Conservation (phyloP, 371 early-diverging fungal genomes). For the Saksenaea oblongispora region DNA sequence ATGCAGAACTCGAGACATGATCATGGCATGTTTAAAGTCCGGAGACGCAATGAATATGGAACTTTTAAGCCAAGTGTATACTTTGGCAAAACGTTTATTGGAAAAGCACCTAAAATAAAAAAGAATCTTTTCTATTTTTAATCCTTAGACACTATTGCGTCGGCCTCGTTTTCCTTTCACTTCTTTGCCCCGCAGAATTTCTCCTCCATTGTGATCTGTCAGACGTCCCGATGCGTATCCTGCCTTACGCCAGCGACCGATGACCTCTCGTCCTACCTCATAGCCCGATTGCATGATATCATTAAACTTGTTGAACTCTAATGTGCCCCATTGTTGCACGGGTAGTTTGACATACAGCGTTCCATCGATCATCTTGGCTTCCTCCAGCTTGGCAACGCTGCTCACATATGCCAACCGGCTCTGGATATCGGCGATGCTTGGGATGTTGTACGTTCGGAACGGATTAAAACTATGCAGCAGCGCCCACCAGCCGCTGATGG, state of each 20-base stretch:
- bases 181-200: conserved; percentile 34
- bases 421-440: conserved; percentile 97
- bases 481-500: conserved; percentile 94
- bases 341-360: conserved; percentile 90
- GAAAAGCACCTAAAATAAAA: too few species aligned
- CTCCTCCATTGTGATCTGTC: conserved; percentile 24
- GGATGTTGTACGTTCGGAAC: conserved; percentile 75
- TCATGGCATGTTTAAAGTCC: conserved; percentile 15
- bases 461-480: conserved; percentile 85
- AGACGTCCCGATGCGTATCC: conserved; percentile 59
- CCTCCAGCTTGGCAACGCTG: conserved; percentile 87
- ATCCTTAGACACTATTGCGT: conserved; percentile 42
- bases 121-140: conserved; percentile 9
- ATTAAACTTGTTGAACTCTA: conserved; percentile 94
- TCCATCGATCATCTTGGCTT: conserved; percentile 85
- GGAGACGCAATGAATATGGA: background rate
- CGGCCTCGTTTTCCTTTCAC: conserved; percentile 49
- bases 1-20: conserved; percentile 9
- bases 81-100: background rate
- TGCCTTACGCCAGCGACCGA: conserved; percentile 82
- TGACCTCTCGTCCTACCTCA: conserved; percentile 81
- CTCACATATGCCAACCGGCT: conserved; percentile 96
- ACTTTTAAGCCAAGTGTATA: background rate
- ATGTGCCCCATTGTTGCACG: conserved; percentile 84
- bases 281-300: conserved; percentile 95